These are phyloP conservation scores for Jamesozyma hellenica DNA, from an alignment of 805 yeast genomes.

Conservation along the genomic window DNA sequence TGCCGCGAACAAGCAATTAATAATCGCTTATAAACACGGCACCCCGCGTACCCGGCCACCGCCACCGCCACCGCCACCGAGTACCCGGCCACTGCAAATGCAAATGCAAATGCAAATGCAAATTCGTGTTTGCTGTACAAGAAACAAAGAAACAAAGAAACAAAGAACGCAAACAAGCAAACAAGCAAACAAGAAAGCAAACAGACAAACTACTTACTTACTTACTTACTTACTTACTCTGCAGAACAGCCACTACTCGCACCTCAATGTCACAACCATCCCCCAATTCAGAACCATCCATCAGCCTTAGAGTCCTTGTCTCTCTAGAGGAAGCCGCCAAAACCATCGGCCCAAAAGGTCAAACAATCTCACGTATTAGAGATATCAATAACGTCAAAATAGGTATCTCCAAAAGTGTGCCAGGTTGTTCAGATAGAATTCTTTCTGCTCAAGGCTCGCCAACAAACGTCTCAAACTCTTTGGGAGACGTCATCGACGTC, in stretches of 20 bases:
- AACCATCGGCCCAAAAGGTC: constrained; percentile 78
- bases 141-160: no score
- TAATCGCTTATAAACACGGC: neutral
- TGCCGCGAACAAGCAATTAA: no score
- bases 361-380: constrained; percentile 64
- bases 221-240: no score
- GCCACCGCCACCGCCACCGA: no score
- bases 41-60: neutral
- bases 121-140: no score
- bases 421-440: constrained; percentile 75
- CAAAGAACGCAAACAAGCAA: no score
- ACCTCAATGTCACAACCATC: no score
- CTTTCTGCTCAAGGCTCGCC: constrained; percentile 68
- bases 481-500: constrained; percentile 56
- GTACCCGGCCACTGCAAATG: no score
- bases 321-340: constrained; percentile 85
- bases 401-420: constrained; percentile 71
- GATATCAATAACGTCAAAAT: constrained; percentile 72
- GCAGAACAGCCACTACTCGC: no score
- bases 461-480: constrained; percentile 57
- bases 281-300: neutral
- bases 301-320: constrained; percentile 40
- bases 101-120: no score
- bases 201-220: no score
- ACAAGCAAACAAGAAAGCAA: no score